These are phyloP conservation scores for Trichoderma gracile DNA, from an alignment of 2,329 filamentous ascomycete species.

Conservation along the genomic window DNA sequence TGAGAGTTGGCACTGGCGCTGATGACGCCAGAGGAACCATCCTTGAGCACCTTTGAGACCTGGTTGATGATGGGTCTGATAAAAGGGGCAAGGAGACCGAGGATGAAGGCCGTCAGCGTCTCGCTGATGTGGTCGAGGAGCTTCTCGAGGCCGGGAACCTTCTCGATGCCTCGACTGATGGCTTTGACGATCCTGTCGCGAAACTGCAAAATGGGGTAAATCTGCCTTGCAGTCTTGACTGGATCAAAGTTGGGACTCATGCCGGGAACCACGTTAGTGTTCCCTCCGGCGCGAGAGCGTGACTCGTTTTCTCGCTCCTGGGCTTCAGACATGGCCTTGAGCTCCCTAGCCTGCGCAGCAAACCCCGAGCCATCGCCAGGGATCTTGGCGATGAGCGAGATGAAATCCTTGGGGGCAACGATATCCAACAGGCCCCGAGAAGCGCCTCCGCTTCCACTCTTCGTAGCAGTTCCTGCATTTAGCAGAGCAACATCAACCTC, in stretches of 20 bases:
- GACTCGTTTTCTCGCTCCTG: conserved; percentile 61
- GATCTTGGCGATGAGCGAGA: conserved; percentile 72
- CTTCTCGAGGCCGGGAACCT: conserved; percentile 85
- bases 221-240: conserved; percentile 72
- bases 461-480: conserved; percentile 59
- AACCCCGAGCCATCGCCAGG: conserved; percentile 69
- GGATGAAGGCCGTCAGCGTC: conserved; percentile 85
- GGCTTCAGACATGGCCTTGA: conserved; percentile 61
- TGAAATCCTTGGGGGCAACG: conserved; percentile 58
- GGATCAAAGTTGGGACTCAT: conserved; percentile 78
- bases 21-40: conserved; percentile 74
- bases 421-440: conserved; percentile 47
- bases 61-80: conserved; percentile 87
- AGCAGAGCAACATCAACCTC: conserved; percentile 75
- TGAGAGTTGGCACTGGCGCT: conserved; percentile 70
- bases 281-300: conserved; percentile 43
- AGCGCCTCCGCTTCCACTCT: conserved; percentile 39
- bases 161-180: conserved; percentile 82
- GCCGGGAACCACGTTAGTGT: conserved; percentile 65
- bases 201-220: conserved; percentile 94
- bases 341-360: conserved; percentile 63
- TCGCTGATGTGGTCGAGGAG: conserved; percentile 94
- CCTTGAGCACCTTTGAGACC: conserved; percentile 80
- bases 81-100: conserved; percentile 88
- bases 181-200: conserved; percentile 89